These are phyloP conservation scores for Backusella circina DNA, from an alignment of 192 early-diverging fungal species.

Conservation along the genomic window DNA sequence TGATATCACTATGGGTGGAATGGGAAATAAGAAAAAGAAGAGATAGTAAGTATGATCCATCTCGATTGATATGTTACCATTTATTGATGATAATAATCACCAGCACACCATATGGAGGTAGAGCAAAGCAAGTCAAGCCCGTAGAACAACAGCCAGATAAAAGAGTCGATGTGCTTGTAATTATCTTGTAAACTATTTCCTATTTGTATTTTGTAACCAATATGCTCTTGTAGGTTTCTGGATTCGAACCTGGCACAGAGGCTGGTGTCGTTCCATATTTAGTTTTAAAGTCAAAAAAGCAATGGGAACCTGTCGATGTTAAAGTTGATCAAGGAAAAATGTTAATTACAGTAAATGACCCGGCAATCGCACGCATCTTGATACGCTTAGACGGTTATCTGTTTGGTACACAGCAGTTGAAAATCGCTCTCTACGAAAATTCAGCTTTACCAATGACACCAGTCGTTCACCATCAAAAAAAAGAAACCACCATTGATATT, in stretches of 20 bases:
- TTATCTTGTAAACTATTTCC: background rate
- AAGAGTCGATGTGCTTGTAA: slow-evolving; percentile 22
- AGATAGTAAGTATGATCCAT: slow-evolving; percentile 1
- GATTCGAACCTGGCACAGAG: slow-evolving; percentile 19
- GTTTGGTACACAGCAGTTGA: slow-evolving; percentile 10
- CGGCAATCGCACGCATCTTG: slow-evolving; percentile 10
- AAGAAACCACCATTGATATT: slow-evolving; percentile 23
- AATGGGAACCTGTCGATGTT: slow-evolving; percentile 27
- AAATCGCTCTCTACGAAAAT: background rate
- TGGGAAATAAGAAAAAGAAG: slow-evolving; percentile 14
- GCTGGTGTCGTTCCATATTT: slow-evolving; percentile 19
- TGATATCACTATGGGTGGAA: slow-evolving; percentile 19
- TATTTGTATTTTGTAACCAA: background rate
- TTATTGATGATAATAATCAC: background rate
- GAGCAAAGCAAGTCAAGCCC: background rate
- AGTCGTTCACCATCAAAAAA: background rate
- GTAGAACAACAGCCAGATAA: background rate
- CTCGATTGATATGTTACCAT: background rate
- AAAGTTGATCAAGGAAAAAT: background rate
- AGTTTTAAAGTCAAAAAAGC: slow-evolving; percentile 24
- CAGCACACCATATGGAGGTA: slow-evolving; percentile 23
- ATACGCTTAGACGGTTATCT: slow-evolving; percentile 23
- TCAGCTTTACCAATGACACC: background rate
- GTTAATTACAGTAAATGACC: slow-evolving; percentile 16
- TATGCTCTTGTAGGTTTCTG: slow-evolving; percentile 3